Conservation (phyloP, 2,329 filamentous ascomycete genomes). For the Tolypocladium cylindrosporum region DNA sequence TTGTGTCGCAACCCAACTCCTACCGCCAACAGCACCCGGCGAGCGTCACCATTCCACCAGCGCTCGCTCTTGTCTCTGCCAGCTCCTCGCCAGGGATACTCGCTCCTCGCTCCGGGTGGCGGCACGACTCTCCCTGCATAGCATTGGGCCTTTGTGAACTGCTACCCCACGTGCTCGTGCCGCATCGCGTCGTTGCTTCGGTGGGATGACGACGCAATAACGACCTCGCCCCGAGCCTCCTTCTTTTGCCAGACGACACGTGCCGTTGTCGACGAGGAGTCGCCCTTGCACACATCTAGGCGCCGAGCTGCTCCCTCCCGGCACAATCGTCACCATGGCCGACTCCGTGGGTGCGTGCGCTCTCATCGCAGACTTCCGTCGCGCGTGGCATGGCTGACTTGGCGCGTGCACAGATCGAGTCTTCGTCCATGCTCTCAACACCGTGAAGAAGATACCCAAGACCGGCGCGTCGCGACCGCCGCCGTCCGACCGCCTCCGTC, state of each 20-base stretch:
- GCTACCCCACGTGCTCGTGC: background rate
- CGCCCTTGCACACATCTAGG: background rate
- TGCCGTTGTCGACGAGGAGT: background rate
- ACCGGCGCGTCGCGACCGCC: constrained; percentile 86
- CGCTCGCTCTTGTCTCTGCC: background rate
- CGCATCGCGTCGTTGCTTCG: background rate
- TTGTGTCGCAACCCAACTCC: background rate
- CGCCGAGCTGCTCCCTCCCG: background rate
- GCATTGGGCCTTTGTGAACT: background rate
- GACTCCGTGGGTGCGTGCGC: constrained; percentile 27
- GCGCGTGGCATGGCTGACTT: constrained; percentile 1
- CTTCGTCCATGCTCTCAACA: constrained; percentile 97
- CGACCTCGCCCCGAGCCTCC: background rate
- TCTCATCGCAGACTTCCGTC: background rate
- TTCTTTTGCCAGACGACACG: background rate
- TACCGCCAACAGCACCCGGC: background rate
- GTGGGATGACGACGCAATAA: background rate
- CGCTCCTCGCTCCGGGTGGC: background rate
- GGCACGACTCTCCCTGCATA: background rate
- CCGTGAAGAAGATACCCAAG: constrained; percentile 93
- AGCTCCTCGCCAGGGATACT: background rate
- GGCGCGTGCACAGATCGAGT: constrained; percentile 63
- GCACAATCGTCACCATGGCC: constrained; percentile 18
- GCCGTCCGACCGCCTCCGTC: constrained; percentile 70
- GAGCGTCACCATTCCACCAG: background rate